Evolutionary conservation across 768 basidiomycete genomes (phyloP), one percentile per base, ranked within the genome.

Genomic region (Xerocomus potaroensis): DNA sequence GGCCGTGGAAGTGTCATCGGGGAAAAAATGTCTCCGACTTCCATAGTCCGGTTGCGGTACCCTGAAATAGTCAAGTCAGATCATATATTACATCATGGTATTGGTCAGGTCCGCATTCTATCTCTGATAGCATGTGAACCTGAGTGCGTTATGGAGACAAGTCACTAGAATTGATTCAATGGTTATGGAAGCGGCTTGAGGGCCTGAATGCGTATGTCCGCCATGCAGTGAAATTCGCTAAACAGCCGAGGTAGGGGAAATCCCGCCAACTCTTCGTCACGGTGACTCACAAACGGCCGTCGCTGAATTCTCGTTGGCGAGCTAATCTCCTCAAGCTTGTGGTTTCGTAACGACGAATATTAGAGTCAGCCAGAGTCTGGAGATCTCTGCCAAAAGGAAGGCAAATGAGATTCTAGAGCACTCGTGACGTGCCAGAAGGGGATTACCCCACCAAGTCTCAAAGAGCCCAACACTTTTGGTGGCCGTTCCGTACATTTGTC

Each of bases 1-100:
- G 22, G 35, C 29, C 30, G 34, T 57, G 51, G 43, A 53, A 36
- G 15, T 47, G 48, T 31, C 27, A 48, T 52, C 59, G 61, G 61
- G 42, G 56, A 56, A 51, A 16, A 40, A 49, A 56, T 34, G 32
- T 16, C 59, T 50, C 61, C 61, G 61, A 62, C 60, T 48, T 46
- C 31, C n/a, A 58, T 51, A 38, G 11, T n/a, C 55, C 53, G 49
- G 16, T n/a, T 45, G 41, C 40, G 19, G 46, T 45, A 43, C 51
- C 51, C 43, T 32, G 39, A 30, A 27, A 21, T 41, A 24, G 38
- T 8, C 21, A 23, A n/a, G n/a, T n/a, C 22, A 23, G 26, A 37
- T 4, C 31, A 33, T 39, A 32, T 14, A 47, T 41, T 27, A 39
- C 34, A 16, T 36, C 46, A 48, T 36, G 21, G 33, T 24, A 30